Evolutionary conservation across 2,329 filamentous ascomycete species (phyloP).

Genomic region (Aspergillus udagawae): DNA sequence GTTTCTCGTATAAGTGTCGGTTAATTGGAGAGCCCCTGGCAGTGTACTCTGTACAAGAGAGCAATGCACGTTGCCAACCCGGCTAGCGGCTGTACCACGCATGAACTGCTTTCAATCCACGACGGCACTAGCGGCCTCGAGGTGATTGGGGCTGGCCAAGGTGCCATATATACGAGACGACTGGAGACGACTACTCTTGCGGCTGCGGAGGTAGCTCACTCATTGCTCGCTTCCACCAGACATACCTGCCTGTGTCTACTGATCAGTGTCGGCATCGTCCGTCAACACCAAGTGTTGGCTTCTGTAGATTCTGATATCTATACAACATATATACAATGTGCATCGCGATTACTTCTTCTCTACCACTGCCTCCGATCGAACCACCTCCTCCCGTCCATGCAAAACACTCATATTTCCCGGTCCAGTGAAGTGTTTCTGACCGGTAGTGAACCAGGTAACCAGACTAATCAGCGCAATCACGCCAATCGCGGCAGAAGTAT

Average conservation of each 20-base stretch:
- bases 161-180: constrained; percentile 55
- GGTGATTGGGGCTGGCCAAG: constrained; percentile 52
- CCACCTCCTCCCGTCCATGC: background rate
- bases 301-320: background rate
- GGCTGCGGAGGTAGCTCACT: constrained; percentile 53
- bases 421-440: constrained; percentile 48
- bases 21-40: background rate
- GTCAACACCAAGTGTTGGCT: background rate
- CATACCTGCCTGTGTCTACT: too few relatives aligned
- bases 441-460: constrained; percentile 52
- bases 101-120: constrained; percentile 46
- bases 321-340: background rate
- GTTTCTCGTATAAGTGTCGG: too few relatives aligned
- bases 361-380: background rate
- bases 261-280: too few relatives aligned
- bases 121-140: constrained; percentile 51
- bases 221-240: constrained; percentile 39
- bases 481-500: constrained; percentile 54
- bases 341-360: background rate
- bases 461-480: constrained; percentile 50
- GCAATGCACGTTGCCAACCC: too few relatives aligned
- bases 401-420: constrained; percentile 29
- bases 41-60: background rate
- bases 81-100: too few relatives aligned
- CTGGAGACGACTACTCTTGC: constrained; percentile 52